A percentile compares a stretch with the other conserved stretches of the same genome.
phyloP scores from a whole-genome alignment of 208 protist genomes.

The Trypanosoma vivax region DNA sequence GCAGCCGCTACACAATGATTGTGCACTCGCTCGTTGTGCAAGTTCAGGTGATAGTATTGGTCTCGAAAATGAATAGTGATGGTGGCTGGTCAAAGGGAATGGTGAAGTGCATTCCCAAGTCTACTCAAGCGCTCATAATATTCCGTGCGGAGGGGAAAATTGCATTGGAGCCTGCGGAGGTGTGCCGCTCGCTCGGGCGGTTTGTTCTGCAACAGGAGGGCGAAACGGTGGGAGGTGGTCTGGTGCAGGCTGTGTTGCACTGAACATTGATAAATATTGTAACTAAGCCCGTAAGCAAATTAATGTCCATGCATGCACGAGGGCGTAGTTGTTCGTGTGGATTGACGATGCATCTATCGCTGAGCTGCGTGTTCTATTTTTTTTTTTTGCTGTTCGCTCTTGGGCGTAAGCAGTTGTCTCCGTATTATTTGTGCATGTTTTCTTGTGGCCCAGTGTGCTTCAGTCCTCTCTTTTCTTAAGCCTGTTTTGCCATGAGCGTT shows the following conservation, averaged over 20 bases:
- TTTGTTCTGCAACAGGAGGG: slow-evolving; percentile 83
- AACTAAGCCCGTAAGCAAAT: background rate
- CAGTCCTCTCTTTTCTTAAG: background rate
- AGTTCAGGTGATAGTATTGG: slow-evolving; percentile 60
- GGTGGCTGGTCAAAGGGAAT: slow-evolving; percentile 78
- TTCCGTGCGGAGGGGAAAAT: slow-evolving; percentile 48
- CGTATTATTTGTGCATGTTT: slow-evolving; percentile 1
- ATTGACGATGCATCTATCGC: too few relatives aligned
- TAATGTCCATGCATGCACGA: too few relatives aligned
- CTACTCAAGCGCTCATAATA: slow-evolving; percentile 60
- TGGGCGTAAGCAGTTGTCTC: background rate
- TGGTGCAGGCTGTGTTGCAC: slow-evolving; percentile 55
- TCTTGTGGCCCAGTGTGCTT: slow-evolving; percentile 1
- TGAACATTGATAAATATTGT: background rate
- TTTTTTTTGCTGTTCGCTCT: too few relatives aligned
- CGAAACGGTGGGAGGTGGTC: slow-evolving; percentile 64
- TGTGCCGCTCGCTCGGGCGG: slow-evolving; percentile 65
- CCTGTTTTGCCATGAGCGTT: background rate
- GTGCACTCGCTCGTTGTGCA: slow-evolving; percentile 60
- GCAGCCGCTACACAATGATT: slow-evolving; percentile 56
- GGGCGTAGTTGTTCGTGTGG: too few relatives aligned
- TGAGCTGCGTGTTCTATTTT: too few relatives aligned
- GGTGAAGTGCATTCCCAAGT: slow-evolving; percentile 78
- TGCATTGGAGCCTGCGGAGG: slow-evolving; percentile 56
- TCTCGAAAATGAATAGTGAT: slow-evolving; percentile 61